phyloP scores from a whole-genome alignment of 2,329 filamentous ascomycete genomes.

The Exophiala aquamarina region DNA sequence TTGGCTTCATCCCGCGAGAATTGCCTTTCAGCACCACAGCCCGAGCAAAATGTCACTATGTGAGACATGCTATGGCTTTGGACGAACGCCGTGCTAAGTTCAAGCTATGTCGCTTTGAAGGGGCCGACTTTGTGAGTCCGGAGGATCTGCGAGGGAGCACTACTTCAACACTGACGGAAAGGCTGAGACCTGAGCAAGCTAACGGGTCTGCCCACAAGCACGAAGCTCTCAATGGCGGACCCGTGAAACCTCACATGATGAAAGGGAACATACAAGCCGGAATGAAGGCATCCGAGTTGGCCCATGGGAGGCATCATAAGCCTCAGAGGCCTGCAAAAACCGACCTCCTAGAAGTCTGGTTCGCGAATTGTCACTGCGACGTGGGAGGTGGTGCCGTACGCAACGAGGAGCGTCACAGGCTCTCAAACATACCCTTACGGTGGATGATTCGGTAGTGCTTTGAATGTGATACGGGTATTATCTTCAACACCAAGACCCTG shows the following conservation, averaged over 20 bases:
- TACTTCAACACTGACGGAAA: no score
- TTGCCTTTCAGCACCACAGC: slow-evolving; percentile 41
- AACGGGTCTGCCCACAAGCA: no score
- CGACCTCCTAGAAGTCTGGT: slow-evolving; percentile 48
- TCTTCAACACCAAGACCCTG: slow-evolving; percentile 41
- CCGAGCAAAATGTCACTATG: slow-evolving; percentile 36
- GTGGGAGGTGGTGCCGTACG: slow-evolving; percentile 45
- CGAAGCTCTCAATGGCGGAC: no score
- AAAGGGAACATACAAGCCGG: no score
- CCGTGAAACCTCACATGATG: no score
- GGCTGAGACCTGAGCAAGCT: no score
- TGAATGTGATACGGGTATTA: slow-evolving; percentile 47
- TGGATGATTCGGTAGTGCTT: slow-evolving; percentile 52
- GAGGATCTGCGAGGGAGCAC: no score
- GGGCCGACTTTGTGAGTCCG: slow-evolving; percentile 10
- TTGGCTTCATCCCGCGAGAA: slow-evolving; percentile 36
- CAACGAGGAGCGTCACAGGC: slow-evolving; percentile 44
- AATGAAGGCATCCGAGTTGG: no score
- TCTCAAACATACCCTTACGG: slow-evolving; percentile 46
- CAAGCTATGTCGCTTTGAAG: slow-evolving; percentile 38
- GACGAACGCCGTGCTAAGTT: slow-evolving; percentile 58
- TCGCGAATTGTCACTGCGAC: slow-evolving; percentile 47
- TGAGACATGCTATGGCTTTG: slow-evolving; percentile 55
- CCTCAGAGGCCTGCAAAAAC: slow-evolving; percentile 42
- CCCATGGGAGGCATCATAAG: slow-evolving; percentile 19